A percentile compares a stretch with the other conserved stretches of the same genome.
Evolutionary conservation across 768 basidiomycete genomes (phyloP).

Genomic region (Amanita muscaria): DNA sequence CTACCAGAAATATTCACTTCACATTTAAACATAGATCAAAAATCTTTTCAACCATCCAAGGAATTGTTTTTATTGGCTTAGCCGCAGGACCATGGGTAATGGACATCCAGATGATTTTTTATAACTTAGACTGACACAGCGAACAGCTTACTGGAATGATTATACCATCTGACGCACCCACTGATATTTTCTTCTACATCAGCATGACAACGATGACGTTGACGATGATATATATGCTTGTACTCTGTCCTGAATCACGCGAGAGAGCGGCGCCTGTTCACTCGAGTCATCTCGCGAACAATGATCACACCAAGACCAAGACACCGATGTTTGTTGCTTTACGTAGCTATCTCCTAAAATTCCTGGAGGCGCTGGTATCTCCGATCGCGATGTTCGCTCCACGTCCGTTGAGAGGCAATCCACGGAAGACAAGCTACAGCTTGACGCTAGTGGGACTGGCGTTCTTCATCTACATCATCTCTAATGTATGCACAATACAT

Average conservation of each 20-base stretch:
- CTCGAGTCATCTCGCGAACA: constrained; percentile 14
- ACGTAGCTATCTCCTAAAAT: constrained; percentile 18
- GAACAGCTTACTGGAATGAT: constrained; percentile 39
- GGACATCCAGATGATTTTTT: constrained; percentile 14
- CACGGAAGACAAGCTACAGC: constrained; percentile 56
- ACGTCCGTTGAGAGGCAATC: constrained; percentile 30
- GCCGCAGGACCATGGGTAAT: constrained; percentile 71
- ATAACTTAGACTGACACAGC: constrained; percentile 14
- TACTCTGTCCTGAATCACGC: constrained; percentile 50
- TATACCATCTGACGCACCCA: constrained; percentile 51
- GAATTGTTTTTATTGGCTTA: constrained; percentile 70
- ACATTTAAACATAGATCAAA: constrained; percentile 25
- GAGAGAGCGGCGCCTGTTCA: constrained; percentile 16
- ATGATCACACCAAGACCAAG: constrained; percentile 22
- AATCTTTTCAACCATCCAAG: constrained; percentile 59
- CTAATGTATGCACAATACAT: constrained; percentile 40
- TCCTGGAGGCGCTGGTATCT: constrained; percentile 40
- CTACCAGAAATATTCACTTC: neutral
- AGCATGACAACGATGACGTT: constrained; percentile 30
- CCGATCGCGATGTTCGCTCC: constrained; percentile 70
- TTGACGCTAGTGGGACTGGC: constrained; percentile 59
- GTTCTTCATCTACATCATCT: constrained; percentile 55
- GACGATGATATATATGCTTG: constrained; percentile 31
- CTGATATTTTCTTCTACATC: constrained; percentile 38
- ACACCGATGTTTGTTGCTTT: constrained; percentile 20